These are phyloP conservation scores for Hymenoscyphus scutula DNA, from an alignment of 2,329 filamentous ascomycete genomes.

Conservation along the genomic window DNA sequence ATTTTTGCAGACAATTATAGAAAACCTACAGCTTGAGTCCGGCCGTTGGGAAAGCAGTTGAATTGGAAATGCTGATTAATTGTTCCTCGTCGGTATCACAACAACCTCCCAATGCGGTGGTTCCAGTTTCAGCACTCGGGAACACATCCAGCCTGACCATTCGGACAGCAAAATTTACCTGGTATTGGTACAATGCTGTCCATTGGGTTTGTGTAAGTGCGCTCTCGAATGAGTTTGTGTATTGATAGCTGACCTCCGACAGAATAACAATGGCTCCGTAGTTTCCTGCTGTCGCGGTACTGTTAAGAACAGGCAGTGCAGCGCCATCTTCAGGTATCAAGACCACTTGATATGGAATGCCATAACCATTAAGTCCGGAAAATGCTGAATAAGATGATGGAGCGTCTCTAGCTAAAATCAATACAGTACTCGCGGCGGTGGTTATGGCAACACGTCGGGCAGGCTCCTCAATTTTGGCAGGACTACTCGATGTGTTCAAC, in stretches of 20 bases:
- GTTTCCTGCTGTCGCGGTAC: slow-evolving; percentile 47
- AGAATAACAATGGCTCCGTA: slow-evolving; percentile 55
- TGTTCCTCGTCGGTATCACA: slow-evolving; percentile 49
- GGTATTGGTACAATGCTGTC: slow-evolving; percentile 55
- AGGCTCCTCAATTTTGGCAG: slow-evolving; percentile 3
- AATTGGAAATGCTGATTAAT: slow-evolving; percentile 52
- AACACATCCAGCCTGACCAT: slow-evolving; percentile 60
- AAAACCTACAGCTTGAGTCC: slow-evolving; percentile 46
- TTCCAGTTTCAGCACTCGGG: slow-evolving; percentile 50
- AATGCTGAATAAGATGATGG: slow-evolving; percentile 47
- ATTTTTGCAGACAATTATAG: not conserved
- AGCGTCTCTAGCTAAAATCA: slow-evolving; percentile 54
- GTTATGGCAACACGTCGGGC: slow-evolving; percentile 13
- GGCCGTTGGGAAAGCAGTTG: slow-evolving; percentile 51
- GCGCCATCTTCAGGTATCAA: slow-evolving; percentile 53
- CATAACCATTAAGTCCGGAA: slow-evolving; percentile 57
- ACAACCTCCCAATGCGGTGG: slow-evolving; percentile 40
- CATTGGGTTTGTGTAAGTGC: slow-evolving; percentile 53
- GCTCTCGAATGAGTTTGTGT: slow-evolving; percentile 38
- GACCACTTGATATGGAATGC: slow-evolving; percentile 56
- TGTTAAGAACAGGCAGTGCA: slow-evolving; percentile 51
- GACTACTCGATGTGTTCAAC: slow-evolving; percentile 21
- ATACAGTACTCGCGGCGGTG: slow-evolving; percentile 43
- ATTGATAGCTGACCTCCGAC: slow-evolving; percentile 41
- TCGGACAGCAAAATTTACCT: slow-evolving; percentile 54